Evolutionary conservation across 331 rosid species (phyloP).

Genomic region (Saraca asoca): DNA sequence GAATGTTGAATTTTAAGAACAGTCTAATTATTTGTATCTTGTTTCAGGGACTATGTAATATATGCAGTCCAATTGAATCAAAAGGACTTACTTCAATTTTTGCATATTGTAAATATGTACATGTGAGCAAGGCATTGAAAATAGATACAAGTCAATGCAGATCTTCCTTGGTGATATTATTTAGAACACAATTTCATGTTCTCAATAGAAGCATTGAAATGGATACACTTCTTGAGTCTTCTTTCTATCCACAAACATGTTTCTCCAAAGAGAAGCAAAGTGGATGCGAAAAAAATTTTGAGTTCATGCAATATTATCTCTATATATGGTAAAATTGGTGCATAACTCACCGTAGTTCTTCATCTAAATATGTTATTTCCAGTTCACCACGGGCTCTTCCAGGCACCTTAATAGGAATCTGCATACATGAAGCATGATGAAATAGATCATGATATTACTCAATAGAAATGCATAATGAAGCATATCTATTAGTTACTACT

Average conservation of each 20-base stretch:
- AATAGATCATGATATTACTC: conserved; percentile 1
- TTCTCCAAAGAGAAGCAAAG: background rate
- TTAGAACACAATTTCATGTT: background rate
- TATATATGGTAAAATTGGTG: background rate
- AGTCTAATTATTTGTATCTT: too few relatives aligned
- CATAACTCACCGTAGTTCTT: conserved; percentile 74
- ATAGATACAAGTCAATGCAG: too few relatives aligned
- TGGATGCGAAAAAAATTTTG: background rate
- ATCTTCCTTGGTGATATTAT: too few relatives aligned
- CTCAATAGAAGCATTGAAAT: background rate
- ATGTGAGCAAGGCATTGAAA: too few relatives aligned
- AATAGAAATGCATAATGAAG: conserved; percentile 21
- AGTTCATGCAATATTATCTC: background rate
- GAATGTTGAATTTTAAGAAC: too few relatives aligned
- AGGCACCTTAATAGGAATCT: conserved; percentile 90
- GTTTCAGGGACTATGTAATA: too few relatives aligned
- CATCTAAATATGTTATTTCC: conserved; percentile 84
- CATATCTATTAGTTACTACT: too few relatives aligned
- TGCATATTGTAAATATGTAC: too few relatives aligned
- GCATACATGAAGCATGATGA: conserved; percentile 29
- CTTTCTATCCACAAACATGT: conserved; percentile 10
- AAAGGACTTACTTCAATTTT: too few relatives aligned
- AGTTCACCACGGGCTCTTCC: conserved; percentile 83
- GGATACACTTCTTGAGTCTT: background rate
- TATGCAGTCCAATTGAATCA: too few relatives aligned